Base-by-base conservation (phyloP, 176 grass and related monocot genomes). In the Eragrostis nindensis region DNA sequence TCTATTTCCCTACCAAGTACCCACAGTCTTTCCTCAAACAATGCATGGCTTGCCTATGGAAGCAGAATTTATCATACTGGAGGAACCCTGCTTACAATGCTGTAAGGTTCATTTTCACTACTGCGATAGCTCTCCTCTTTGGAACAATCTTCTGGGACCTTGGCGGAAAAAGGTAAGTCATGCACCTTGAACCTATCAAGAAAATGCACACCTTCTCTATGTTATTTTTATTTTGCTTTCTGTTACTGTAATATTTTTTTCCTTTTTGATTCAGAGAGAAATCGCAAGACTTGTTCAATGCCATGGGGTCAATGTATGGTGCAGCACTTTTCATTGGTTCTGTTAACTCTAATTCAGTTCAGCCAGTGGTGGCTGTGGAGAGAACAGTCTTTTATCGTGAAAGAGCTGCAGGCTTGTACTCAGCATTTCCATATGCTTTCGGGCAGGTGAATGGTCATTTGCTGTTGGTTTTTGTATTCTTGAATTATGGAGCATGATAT, bases 401-500 rank as follows among this genome's bases (percentile, higher is more conserved):
- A 82, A 89, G 80, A 60, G 89, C 91, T 42, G 94, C 94, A 3
- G 88, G 88, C 56, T 93, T 97, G 94, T 97, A 97, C 80, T 97
- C 94, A 44, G 86, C 94, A 82, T 89, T 97, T 6, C 91, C 94
- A 16, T 97, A 97, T 89, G 94, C 94, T 71, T 97, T 93, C 76
- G 94, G 84, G 67, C 94, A 93, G 80, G 94, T 97, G 89, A 81
- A 41, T 81, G 47, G 25, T n/a, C 40, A 80, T 29, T 1, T 93
- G 60, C 13, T 93, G 74, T 93, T 70, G 32, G 32, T 2, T 36
- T 36, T 36, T 2, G 32, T 2, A 36, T 36, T 36, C 32, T 4
- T 36, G 32, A n/a, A n/a, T n/a, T n/a, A n/a, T n/a, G n/a, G n/a
- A n/a, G n/a, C n/a, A n/a, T n/a, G n/a, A n/a, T n/a, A n/a, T n/a